These are phyloP conservation scores for Panaeolus cyanescens DNA, from an alignment of 768 basidiomycete genomes.

Conservation along the genomic window DNA sequence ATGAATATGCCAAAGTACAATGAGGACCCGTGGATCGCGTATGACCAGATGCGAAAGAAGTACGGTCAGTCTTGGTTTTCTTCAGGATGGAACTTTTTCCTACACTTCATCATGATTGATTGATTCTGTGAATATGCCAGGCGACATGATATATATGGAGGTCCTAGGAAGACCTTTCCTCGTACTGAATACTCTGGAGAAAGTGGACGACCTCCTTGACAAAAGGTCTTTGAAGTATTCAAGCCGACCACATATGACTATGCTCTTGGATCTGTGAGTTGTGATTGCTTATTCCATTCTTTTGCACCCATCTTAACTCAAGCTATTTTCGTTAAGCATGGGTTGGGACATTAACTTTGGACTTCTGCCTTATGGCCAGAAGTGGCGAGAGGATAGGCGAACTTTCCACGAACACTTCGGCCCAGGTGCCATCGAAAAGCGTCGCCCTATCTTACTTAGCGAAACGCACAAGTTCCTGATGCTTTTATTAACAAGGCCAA, in stretches of 20 bases:
- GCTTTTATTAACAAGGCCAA: slow-evolving; percentile 12
- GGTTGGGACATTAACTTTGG: slow-evolving; percentile 7
- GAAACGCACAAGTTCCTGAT: slow-evolving; percentile 7
- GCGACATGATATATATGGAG: slow-evolving; percentile 29
- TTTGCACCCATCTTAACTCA: neutral
- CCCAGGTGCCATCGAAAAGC: neutral
- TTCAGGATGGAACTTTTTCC: no score
- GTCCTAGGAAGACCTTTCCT: slow-evolving; percentile 25
- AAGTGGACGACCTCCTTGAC: slow-evolving; percentile 43
- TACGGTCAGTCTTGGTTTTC: neutral
- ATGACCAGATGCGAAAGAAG: neutral
- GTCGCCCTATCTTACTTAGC: slow-evolving; percentile 5
- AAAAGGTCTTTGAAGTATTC: slow-evolving; percentile 43
- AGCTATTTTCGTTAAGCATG: neutral
- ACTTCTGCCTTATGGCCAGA: slow-evolving; percentile 4
- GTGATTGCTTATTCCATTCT: neutral
- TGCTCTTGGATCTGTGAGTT: neutral
- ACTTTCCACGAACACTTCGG: slow-evolving; percentile 11
- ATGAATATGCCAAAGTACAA: slow-evolving; percentile 36
- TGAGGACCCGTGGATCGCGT: slow-evolving; percentile 31
- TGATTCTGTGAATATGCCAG: slow-evolving; percentile 12
- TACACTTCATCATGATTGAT: no score
- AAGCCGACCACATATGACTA: slow-evolving; percentile 31
- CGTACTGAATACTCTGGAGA: slow-evolving; percentile 36
- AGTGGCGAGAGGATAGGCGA: slow-evolving; percentile 8